These are phyloP conservation scores for Smittium culicis DNA, from an alignment of 371 early-diverging fungal genomes.

Conservation along the genomic window DNA sequence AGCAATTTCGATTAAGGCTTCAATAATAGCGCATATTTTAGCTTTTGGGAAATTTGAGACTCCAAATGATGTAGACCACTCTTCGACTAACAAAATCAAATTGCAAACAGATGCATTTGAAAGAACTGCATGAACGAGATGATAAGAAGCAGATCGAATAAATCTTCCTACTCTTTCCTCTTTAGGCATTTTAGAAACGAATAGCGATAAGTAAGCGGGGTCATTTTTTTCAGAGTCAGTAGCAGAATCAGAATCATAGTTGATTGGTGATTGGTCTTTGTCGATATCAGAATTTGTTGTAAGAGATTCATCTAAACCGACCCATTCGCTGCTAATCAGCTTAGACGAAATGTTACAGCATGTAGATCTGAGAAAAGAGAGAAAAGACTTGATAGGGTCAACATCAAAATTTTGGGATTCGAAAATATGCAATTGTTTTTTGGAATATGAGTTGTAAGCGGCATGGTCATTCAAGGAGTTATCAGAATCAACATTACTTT, in stretches of 20 bases:
- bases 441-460: background rate
- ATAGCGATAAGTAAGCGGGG: background rate
- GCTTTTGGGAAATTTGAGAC: background rate
- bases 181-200: background rate
- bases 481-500: too few relatives aligned
- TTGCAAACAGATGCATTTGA: constrained; percentile 1
- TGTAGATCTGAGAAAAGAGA: background rate
- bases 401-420: background rate
- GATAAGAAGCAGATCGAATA: constrained; percentile 5
- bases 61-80: background rate
- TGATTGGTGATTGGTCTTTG: background rate
- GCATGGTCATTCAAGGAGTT: background rate
- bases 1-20: constrained; percentile 9
- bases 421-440: background rate
- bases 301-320: background rate
- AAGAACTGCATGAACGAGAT: constrained; percentile 8
- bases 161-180: constrained; percentile 6
- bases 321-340: background rate
- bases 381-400: background rate
- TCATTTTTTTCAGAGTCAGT: background rate
- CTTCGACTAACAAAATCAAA: constrained; percentile 5
- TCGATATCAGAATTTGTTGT: background rate
- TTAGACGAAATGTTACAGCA: background rate
- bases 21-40: constrained; percentile 1
- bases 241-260: background rate